A percentile compares a stretch with the other conserved stretches of the same genome.
phyloP scores from a whole-genome alignment of 495 filamentous ascomycete species.

The Podospora conica region DNA sequence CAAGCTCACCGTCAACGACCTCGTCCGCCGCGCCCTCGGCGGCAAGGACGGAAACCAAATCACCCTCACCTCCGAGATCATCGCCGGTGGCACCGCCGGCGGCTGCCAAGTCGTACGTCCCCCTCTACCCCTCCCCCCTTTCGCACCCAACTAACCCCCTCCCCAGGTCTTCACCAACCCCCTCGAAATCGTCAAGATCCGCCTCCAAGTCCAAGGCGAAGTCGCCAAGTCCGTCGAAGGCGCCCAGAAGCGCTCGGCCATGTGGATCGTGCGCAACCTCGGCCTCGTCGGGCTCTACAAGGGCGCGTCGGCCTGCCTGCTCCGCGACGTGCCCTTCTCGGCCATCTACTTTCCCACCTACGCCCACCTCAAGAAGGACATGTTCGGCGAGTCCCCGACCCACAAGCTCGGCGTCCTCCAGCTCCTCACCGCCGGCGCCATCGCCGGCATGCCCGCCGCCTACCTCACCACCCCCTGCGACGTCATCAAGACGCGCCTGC shows the following conservation, averaged over 20 bases:
- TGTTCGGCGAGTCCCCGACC: slow-evolving; percentile 83
- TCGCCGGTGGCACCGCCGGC: slow-evolving; percentile 87
- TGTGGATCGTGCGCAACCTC: slow-evolving; percentile 95
- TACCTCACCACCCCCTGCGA: slow-evolving; percentile 97
- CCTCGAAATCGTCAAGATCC: slow-evolving; percentile 97
- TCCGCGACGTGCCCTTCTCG: slow-evolving; percentile 95
- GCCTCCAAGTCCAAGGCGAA: slow-evolving; percentile 95
- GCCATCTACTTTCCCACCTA: slow-evolving; percentile 99
- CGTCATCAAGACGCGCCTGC: slow-evolving; percentile 96
- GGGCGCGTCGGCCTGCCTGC: slow-evolving; percentile 90
- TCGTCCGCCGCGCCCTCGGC: slow-evolving; percentile 73
- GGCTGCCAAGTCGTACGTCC: slow-evolving; percentile 89
- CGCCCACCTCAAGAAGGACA: slow-evolving; percentile 84
- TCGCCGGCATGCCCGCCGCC: slow-evolving; percentile 96
- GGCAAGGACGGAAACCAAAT: slow-evolving; percentile 75
- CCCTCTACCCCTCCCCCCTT: neutral
- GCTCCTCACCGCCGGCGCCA: slow-evolving; percentile 89
- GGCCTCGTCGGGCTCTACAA: slow-evolving; percentile 96
- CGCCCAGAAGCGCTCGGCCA: slow-evolving; percentile 76
- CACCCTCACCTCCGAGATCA: slow-evolving; percentile 60
- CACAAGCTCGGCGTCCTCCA: slow-evolving; percentile 90
- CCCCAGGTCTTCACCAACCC: slow-evolving; percentile 89
- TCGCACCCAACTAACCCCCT: neutral
- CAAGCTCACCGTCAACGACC: slow-evolving; percentile 95
- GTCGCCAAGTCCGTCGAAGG: slow-evolving; percentile 83